Conservation (phyloP, 2,329 filamentous ascomycete genomes). For the Penicillium expansum region DNA sequence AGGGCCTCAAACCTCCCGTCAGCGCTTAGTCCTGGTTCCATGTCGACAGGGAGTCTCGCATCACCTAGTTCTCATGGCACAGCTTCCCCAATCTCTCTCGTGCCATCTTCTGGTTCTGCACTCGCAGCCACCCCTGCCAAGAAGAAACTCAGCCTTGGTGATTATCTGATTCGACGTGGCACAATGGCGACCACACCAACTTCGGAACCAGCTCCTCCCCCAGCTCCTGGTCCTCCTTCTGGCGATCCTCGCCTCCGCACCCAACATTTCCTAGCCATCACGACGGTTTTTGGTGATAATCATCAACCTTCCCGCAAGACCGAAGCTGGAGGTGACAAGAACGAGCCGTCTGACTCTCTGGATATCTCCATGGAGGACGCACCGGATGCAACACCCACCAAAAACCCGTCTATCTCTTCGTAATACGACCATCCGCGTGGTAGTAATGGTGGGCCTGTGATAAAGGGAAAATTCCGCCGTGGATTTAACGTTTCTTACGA, state of each 20-base stretch:
- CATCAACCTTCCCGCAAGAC: background rate
- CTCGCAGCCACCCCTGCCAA: constrained; percentile 49
- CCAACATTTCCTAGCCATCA: constrained; percentile 4
- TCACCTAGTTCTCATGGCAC: constrained; percentile 31
- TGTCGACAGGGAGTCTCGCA: constrained; percentile 30
- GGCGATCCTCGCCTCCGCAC: background rate
- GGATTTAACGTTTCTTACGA: constrained; percentile 26
- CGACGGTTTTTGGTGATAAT: constrained; percentile 1
- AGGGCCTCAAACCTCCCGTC: constrained; percentile 22
- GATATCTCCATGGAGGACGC: constrained; percentile 37
- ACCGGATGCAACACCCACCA: constrained; percentile 24
- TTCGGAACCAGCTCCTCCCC: constrained; percentile 29
- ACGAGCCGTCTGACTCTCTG: constrained; percentile 19
- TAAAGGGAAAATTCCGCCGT: constrained; percentile 11
- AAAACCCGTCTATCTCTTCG: constrained; percentile 29
- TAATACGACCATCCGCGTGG: constrained; percentile 15
- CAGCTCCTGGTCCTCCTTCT: background rate
- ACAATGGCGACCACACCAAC: constrained; percentile 40
- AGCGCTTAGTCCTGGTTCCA: constrained; percentile 29
- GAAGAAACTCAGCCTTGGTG: constrained; percentile 52
- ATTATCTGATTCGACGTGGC: constrained; percentile 47
- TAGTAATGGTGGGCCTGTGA: constrained; percentile 16
- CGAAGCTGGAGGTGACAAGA: constrained; percentile 12
- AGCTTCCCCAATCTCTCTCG: constrained; percentile 19
- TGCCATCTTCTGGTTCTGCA: constrained; percentile 27